Conservation (phyloP, 768 basidiomycete species). For the Amyloporia xantha region DNA sequence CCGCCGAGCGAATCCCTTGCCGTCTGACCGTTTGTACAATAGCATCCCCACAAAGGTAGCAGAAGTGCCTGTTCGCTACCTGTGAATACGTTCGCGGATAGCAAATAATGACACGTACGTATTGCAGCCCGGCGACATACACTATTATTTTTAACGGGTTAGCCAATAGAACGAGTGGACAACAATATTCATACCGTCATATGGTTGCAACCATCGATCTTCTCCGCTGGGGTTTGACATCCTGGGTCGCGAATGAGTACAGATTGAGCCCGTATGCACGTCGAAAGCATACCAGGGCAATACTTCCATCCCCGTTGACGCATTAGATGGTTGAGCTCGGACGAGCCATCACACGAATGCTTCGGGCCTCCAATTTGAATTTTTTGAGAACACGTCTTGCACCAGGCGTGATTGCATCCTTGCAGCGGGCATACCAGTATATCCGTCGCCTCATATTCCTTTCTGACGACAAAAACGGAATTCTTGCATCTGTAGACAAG, state of each 20-base stretch:
- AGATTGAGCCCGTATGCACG: background rate
- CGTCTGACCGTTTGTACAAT: constrained; percentile 24
- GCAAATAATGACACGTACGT: constrained; percentile 18
- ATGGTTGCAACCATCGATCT: constrained; percentile 30
- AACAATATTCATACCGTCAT: constrained; percentile 23
- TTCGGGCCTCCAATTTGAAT: constrained; percentile 28
- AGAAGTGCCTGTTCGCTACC: constrained; percentile 27
- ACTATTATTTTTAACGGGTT: too few relatives aligned
- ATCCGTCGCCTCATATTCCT: constrained; percentile 34
- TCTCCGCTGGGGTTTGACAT: constrained; percentile 32
- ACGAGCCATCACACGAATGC: constrained; percentile 55
- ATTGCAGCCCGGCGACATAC: constrained; percentile 27
- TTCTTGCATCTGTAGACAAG: constrained; percentile 38
- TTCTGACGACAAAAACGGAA: constrained; percentile 43
- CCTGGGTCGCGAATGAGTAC: constrained; percentile 19
- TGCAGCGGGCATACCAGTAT: constrained; percentile 44
- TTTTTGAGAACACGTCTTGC: constrained; percentile 49
- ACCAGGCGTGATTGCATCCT: constrained; percentile 49
- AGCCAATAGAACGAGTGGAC: background rate
- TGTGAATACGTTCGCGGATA: background rate
- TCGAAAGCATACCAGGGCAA: constrained; percentile 44
- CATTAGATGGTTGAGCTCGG: constrained; percentile 49
- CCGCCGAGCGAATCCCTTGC: constrained; percentile 15
- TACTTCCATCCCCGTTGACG: constrained; percentile 52
- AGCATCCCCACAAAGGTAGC: constrained; percentile 26